Evolutionary conservation across 352 stramenopile species (phyloP).

Genomic region (Phytophthora sp.): DNA sequence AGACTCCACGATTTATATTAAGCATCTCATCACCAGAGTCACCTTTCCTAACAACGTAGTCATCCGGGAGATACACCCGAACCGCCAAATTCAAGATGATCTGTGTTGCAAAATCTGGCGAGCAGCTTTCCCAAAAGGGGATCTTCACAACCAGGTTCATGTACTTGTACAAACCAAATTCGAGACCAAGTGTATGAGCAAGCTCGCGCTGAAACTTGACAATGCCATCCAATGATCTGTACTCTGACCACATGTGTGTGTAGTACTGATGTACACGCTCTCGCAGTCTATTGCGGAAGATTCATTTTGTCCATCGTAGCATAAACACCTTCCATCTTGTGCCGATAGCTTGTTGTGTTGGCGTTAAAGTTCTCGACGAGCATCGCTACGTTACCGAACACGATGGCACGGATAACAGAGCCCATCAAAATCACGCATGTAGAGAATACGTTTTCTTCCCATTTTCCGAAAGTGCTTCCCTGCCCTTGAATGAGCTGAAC

Average conservation of each 20-base stretch:
- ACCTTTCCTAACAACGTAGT: conserved; percentile 47
- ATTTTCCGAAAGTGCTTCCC: conserved; percentile 17
- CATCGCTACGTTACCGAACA: conserved; percentile 61
- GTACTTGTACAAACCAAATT: conserved; percentile 46
- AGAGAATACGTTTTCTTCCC: conserved; percentile 36
- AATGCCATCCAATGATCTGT: conserved; percentile 43
- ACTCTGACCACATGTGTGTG: conserved; percentile 47
- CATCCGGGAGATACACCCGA: conserved; percentile 49
- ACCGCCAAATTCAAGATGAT: conserved; percentile 36
- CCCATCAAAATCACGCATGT: conserved; percentile 41
- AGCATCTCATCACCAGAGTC: conserved; percentile 47
- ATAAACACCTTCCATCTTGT: conserved; percentile 63
- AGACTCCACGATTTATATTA: conserved; percentile 46
- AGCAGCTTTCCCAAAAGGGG: conserved; percentile 44
- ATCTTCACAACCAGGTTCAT: conserved; percentile 40
- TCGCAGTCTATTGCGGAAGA: conserved; percentile 33
- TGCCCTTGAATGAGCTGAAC: conserved; percentile 53
- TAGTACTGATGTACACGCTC: conserved; percentile 47
- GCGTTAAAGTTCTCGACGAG: conserved; percentile 56
- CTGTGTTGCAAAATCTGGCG: conserved; percentile 43
- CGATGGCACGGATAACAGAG: conserved; percentile 48
- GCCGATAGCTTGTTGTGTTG: conserved; percentile 48
- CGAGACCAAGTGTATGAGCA: conserved; percentile 39
- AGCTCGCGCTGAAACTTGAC: conserved; percentile 44
- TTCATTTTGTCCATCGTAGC: conserved; percentile 52